Percentiles rank a stretch among this genome's conserved stretches.
phyloP scores from a whole-genome alignment of 2,329 filamentous ascomycete species.

The Aspergillus nomiae region DNA sequence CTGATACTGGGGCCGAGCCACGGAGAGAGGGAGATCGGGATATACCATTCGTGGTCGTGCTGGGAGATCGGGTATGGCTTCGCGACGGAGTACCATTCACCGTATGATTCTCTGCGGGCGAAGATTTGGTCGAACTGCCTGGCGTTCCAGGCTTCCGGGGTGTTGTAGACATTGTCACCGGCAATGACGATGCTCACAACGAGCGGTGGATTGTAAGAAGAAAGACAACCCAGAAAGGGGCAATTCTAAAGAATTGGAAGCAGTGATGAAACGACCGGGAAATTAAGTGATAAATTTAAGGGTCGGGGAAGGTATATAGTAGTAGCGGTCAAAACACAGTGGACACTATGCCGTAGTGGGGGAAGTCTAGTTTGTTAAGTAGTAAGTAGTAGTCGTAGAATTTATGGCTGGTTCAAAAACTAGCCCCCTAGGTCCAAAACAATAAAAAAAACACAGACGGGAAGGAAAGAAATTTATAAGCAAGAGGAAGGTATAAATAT shows the following conservation, averaged over 20 bases:
- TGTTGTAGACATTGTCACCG: conserved; percentile 44
- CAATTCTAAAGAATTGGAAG: conserved; percentile 9
- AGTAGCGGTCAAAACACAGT: conserved; percentile 33
- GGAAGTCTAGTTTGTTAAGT: conserved; percentile 7
- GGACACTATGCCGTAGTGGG: conserved; percentile 23
- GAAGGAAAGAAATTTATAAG: conserved; percentile 7
- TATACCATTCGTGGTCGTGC: conserved; percentile 51
- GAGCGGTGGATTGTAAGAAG: conserved; percentile 5
- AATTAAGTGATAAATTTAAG: conserved; percentile 29
- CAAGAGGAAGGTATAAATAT: background rate
- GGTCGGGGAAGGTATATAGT: conserved; percentile 21
- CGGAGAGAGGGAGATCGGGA: conserved; percentile 68
- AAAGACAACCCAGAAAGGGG: conserved; percentile 17
- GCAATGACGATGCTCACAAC: conserved; percentile 10
- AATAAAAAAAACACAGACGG: background rate
- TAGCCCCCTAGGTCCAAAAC: conserved; percentile 11
- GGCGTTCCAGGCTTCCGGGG: conserved; percentile 46
- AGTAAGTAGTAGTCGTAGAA: conserved; percentile 1
- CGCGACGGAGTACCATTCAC: conserved; percentile 39
- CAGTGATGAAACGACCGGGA: conserved; percentile 26
- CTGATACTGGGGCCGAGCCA: conserved; percentile 61
- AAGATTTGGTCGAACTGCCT: conserved; percentile 35
- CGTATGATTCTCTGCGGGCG: conserved; percentile 30
- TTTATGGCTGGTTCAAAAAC: conserved; percentile 14
- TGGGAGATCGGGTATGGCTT: conserved; percentile 51